Evolutionary conservation across 805 yeast species (phyloP).

Genomic region (Pichia paraexigua): DNA sequence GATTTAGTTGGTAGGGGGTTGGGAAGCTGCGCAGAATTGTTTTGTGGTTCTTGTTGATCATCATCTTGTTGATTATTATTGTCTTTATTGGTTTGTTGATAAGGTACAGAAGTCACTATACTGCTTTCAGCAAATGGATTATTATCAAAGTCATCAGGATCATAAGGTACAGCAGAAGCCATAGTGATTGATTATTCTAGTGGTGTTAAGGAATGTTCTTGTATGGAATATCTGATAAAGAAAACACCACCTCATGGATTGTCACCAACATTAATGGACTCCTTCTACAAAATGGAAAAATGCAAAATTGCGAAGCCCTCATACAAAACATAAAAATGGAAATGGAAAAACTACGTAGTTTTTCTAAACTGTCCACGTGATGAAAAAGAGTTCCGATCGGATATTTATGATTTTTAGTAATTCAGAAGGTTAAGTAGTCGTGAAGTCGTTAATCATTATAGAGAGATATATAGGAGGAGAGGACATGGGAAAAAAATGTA

Average conservation of each 20-base stretch:
- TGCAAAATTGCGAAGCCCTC: not conserved
- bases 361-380: not conserved
- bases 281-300: not conserved
- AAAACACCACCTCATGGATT: not conserved
- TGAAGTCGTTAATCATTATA: not conserved
- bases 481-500: not conserved
- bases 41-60: not conserved
- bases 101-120: conserved; percentile 11
- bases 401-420: too few relatives aligned
- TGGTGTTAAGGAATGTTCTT: not conserved
- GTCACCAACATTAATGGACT: not conserved
- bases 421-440: not conserved
- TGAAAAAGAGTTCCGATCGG: not conserved
- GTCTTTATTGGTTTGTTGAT: conserved; percentile 61
- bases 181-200: conserved; percentile 11
- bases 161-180: conserved; percentile 33
- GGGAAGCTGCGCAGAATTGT: not conserved
- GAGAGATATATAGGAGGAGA: not conserved
- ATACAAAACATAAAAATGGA: not conserved
- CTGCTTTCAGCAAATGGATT: conserved; percentile 52
- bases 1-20: not conserved
- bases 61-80: not conserved
- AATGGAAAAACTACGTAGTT: too few relatives aligned
- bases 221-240: not conserved
- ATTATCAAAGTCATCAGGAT: conserved; percentile 48